phyloP scores from a whole-genome alignment of 139 green algal genomes.

The Chlorella ohadii region DNA sequence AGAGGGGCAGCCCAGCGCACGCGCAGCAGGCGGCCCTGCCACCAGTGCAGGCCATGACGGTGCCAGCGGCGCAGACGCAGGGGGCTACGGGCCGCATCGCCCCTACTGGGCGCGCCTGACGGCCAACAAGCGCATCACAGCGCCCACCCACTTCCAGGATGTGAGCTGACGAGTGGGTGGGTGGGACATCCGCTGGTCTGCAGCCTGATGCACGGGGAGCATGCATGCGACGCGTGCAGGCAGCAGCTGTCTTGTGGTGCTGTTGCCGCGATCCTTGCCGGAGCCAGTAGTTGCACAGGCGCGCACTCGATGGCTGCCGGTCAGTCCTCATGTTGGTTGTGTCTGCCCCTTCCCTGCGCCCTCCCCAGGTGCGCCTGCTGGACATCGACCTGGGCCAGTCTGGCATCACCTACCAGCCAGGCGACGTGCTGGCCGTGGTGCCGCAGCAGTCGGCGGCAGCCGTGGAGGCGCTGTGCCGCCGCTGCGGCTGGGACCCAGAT shows the following conservation, averaged over 20 bases:
- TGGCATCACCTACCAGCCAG: conserved; percentile 73
- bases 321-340: no score
- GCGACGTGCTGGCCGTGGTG: conserved; percentile 83
- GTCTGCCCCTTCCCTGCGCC: no score
- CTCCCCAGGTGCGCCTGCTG: conserved; percentile 60
- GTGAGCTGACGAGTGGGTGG: conserved; percentile 29
- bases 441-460: conserved; percentile 54
- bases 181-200: no score
- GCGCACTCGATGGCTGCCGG: no score
- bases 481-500: conserved; percentile 56
- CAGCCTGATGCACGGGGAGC: no score
- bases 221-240: no score
- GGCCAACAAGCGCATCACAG: conserved; percentile 78
- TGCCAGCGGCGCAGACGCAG: neutral
- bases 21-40: conserved; percentile 5
- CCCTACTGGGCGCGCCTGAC: conserved; percentile 70
- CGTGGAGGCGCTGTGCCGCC: conserved; percentile 55
- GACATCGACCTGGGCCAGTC: conserved; percentile 70
- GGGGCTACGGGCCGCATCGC: conserved; percentile 48
- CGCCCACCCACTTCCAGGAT: conserved; percentile 82
- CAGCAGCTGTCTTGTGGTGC: no score
- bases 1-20: neutral
- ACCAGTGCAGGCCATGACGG: neutral
- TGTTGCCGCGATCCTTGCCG: no score
- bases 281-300: no score